phyloP scores from a whole-genome alignment of 2,329 filamentous ascomycete genomes.

The Didymella lethalis region DNA sequence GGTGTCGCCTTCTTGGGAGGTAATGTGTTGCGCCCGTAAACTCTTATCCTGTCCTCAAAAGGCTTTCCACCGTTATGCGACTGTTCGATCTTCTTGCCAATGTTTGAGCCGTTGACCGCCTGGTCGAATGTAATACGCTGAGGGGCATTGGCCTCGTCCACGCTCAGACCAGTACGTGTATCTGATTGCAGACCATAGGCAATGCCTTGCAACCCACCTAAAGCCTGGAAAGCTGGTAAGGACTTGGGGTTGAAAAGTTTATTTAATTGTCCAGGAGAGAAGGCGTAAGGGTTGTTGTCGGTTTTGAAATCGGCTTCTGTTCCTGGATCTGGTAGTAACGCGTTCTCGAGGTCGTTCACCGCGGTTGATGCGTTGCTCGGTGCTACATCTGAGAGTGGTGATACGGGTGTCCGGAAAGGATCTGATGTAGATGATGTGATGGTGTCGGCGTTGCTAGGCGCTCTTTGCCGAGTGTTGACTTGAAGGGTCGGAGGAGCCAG shows the following conservation, averaged over 20 bases:
- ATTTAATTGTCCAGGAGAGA: conserved; percentile 62
- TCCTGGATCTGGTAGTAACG: conserved; percentile 38
- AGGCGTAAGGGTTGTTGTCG: conserved; percentile 61
- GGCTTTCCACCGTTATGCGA: conserved; percentile 31
- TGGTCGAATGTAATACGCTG: conserved; percentile 60
- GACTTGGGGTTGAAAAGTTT: conserved; percentile 62
- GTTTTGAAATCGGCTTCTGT: conserved; percentile 38
- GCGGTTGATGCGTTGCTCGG: conserved; percentile 38
- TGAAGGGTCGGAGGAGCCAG: conserved; percentile 39
- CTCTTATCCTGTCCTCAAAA: conserved; percentile 65
- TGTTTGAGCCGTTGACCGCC: conserved; percentile 52
- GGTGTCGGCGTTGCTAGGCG: conserved; percentile 37
- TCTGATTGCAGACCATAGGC: conserved; percentile 62
- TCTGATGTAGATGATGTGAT: conserved; percentile 37
- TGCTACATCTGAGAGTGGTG: conserved; percentile 21
- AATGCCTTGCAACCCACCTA: conserved; percentile 64
- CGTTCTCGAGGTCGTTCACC: conserved; percentile 41
- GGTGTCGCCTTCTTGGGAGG: conserved; percentile 70
- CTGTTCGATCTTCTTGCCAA: conserved; percentile 30
- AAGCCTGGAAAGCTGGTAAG: conserved; percentile 58
- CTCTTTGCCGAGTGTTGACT: conserved; percentile 37
- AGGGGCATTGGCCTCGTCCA: conserved; percentile 59
- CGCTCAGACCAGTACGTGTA: conserved; percentile 57
- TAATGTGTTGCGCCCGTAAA: conserved; percentile 68
- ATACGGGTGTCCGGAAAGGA: conserved; percentile 35